These are phyloP conservation scores for Debaryomyces fabryi DNA, from an alignment of 1,139 yeast species.

Conservation along the genomic window DNA sequence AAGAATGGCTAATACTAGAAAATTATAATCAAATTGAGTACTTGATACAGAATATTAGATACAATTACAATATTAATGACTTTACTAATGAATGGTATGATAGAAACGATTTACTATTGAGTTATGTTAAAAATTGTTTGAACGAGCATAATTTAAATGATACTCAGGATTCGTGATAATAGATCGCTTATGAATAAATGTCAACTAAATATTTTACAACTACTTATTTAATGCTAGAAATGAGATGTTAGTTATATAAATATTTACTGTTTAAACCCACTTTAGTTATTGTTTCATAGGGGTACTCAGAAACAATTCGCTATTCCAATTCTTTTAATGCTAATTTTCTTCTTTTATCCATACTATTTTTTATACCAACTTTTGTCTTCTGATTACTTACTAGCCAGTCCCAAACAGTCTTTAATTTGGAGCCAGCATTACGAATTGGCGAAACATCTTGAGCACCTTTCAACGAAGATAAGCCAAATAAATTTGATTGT, in stretches of 20 bases:
- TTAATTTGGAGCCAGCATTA: constrained; percentile 24
- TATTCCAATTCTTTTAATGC: constrained; percentile 47
- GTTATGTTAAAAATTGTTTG: constrained; percentile 28
- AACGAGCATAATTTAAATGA: constrained; percentile 9
- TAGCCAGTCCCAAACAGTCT: constrained; percentile 32
- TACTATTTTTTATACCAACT: constrained; percentile 24
- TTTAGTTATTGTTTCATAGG: neutral
- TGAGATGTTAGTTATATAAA: neutral
- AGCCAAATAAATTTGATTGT: constrained; percentile 41
- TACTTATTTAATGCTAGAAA: neutral
- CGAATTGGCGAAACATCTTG: constrained; percentile 35
- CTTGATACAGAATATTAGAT: constrained; percentile 28
- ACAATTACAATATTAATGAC: constrained; percentile 24
- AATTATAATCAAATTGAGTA: constrained; percentile 28
- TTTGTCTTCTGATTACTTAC: constrained; percentile 15
- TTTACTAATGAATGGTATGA: constrained; percentile 38
- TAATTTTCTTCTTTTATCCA: constrained; percentile 46
- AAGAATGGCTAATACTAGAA: constrained; percentile 59
- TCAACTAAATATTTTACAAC: neutral
- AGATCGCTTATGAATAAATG: neutral
- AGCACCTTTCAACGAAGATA: constrained; percentile 47
- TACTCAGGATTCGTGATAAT: neutral
- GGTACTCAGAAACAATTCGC: neutral
- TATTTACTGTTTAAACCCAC: neutral
- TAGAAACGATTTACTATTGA: constrained; percentile 35